These are phyloP conservation scores for Rhizopus delemar DNA, from an alignment of 371 early-diverging fungal genomes.

Conservation along the genomic window DNA sequence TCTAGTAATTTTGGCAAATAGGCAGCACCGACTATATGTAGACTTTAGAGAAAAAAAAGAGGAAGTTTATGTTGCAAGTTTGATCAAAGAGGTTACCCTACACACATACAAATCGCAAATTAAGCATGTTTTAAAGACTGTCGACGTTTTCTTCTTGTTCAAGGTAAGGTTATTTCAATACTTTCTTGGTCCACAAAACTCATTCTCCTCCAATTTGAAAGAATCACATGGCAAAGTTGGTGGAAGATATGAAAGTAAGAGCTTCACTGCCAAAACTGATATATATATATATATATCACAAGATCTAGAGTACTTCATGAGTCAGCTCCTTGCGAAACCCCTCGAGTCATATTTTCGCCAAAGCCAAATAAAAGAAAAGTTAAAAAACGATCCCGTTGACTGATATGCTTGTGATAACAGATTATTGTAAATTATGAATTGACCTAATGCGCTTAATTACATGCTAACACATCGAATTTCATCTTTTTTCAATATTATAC, in stretches of 20 bases:
- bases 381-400: constrained; percentile 8
- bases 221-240: constrained; percentile 20
- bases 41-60: constrained; percentile 20
- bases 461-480: too few species aligned
- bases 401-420: not conserved
- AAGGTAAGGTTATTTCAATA: constrained; percentile 18
- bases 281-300: constrained; percentile 13
- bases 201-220: constrained; percentile 20
- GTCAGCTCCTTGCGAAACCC: constrained; percentile 18
- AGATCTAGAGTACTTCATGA: constrained; percentile 12
- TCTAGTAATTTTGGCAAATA: constrained; percentile 18
- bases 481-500: too few species aligned
- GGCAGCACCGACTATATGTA: constrained; percentile 15
- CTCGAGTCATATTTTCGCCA: constrained; percentile 22
- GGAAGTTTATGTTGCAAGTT: constrained; percentile 13
- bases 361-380: constrained; percentile 19
- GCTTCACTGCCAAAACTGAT: constrained; percentile 14
- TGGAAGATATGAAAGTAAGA: constrained; percentile 14
- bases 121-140: constrained; percentile 15
- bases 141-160: constrained; percentile 18
- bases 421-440: too few species aligned
- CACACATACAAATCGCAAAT: constrained; percentile 10
- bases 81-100: constrained; percentile 17
- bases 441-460: too few species aligned
- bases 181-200: constrained; percentile 17